Evolutionary conservation across 176 grass and related monocot genomes (phyloP).

Genomic region (Triticum timopheevii): DNA sequence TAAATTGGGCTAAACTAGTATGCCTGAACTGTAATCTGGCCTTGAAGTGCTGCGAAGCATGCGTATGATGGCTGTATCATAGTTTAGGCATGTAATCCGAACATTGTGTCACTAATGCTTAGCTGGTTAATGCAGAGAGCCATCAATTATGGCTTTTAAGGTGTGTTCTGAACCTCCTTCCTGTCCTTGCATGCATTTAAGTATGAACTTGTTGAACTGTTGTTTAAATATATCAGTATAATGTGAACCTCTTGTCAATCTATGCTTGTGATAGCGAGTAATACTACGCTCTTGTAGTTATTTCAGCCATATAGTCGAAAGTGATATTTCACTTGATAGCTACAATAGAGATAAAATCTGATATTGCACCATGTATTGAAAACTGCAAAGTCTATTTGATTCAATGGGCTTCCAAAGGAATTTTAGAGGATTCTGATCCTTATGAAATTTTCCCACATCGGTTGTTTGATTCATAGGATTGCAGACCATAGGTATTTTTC

Average conservation of each 20-base stretch:
- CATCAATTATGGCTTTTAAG: constrained; percentile 16
- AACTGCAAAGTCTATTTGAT: background rate
- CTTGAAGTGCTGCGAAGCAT: background rate
- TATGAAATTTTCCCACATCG: too few species aligned
- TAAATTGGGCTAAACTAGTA: background rate
- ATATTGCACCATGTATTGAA: constrained; percentile 3
- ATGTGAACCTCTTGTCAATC: too few species aligned
- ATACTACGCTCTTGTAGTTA: background rate
- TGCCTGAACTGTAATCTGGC: background rate
- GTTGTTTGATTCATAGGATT: too few species aligned
- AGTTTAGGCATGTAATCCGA: background rate
- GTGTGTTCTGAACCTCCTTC: background rate
- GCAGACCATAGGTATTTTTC: too few species aligned
- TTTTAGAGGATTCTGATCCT: too few species aligned
- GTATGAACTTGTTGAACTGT: constrained; percentile 18
- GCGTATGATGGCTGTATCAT: background rate
- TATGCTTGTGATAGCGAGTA: background rate
- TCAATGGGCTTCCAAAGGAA: too few species aligned
- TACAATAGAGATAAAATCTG: background rate
- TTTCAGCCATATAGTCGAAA: background rate
- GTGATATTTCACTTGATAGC: background rate
- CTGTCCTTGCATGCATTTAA: background rate
- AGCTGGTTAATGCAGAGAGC: background rate
- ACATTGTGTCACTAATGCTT: background rate
- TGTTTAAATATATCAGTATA: background rate